Evolutionary conservation across 2,329 filamentous ascomycete genomes (phyloP).

Genomic region (Xylaria sp.): DNA sequence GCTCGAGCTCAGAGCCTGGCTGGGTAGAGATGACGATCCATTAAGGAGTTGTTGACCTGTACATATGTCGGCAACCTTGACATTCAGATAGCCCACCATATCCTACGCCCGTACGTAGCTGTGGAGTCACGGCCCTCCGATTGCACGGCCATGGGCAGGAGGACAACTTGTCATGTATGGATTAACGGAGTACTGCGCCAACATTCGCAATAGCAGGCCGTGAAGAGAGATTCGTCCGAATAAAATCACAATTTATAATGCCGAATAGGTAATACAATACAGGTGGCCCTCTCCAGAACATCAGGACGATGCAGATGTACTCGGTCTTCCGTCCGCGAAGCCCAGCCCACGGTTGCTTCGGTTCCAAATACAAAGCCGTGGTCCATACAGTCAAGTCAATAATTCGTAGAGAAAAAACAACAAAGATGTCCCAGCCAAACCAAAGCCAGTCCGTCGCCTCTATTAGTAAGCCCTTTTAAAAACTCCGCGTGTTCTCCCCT

Average conservation of each 20-base stretch:
- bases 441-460: not conserved
- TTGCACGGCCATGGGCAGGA: too few species aligned
- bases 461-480: slow-evolving; percentile 1
- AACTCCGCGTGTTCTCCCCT: slow-evolving; percentile 15
- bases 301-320: not conserved
- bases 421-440: not conserved
- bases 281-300: not conserved
- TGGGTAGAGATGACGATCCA: not conserved
- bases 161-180: too few species aligned
- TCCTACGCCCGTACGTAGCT: too few species aligned
- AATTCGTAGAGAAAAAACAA: not conserved
- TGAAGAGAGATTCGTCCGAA: too few species aligned
- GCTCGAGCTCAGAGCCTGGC: not conserved
- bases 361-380: not conserved
- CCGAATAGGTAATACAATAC: not conserved
- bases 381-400: not conserved
- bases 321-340: not conserved
- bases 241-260: not conserved
- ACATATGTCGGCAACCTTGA: too few species aligned
- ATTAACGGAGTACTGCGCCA: too few species aligned
- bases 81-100: too few species aligned
- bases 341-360: not conserved
- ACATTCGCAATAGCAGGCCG: too few species aligned
- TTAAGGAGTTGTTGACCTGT: not conserved
- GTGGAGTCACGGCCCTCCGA: too few species aligned